Conservation (phyloP, 164 flowering plant genomes). For the Malania oleifera region DNA sequence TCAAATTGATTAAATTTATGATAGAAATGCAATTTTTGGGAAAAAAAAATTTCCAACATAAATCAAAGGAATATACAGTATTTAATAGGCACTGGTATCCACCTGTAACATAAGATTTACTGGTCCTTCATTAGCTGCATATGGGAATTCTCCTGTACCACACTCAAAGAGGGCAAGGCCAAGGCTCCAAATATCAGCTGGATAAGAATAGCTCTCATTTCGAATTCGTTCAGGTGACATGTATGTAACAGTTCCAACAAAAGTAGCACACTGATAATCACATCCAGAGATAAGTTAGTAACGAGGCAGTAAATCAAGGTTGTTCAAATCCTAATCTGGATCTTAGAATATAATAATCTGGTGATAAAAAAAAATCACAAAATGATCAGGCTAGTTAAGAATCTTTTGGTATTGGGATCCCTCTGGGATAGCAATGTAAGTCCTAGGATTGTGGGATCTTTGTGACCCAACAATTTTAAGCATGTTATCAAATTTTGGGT, state of each 20-base stretch:
- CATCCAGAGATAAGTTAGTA: slow-evolving; percentile 13
- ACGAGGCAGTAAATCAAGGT: too few species aligned
- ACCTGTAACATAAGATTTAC: slow-evolving; percentile 99
- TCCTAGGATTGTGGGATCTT: too few species aligned
- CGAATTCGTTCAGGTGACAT: slow-evolving; percentile 99
- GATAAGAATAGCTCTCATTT: slow-evolving; percentile 88
- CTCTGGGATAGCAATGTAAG: too few species aligned
- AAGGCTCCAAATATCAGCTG: slow-evolving; percentile 99
- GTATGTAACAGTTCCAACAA: slow-evolving; percentile 97
- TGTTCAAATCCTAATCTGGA: too few species aligned
- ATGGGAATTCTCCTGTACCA: slow-evolving; percentile 98
- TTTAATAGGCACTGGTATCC: slow-evolving; percentile 3
- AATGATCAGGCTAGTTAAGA: too few species aligned
- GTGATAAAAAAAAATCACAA: too few species aligned
- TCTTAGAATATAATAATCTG: too few species aligned
- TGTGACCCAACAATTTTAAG: too few species aligned
- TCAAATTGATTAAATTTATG: neutral
- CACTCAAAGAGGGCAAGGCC: slow-evolving; percentile 97
- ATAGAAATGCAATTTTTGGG: neutral
- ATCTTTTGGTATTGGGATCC: too few species aligned
- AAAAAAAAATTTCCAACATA: neutral
- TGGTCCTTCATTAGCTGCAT: slow-evolving; percentile 86
- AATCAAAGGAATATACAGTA: too few species aligned
- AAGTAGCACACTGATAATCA: slow-evolving; percentile 84
- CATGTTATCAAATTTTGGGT: too few species aligned